These are phyloP conservation scores for Phytophthora citrophthora DNA, from an alignment of 352 stramenopile species.

Conservation along the genomic window DNA sequence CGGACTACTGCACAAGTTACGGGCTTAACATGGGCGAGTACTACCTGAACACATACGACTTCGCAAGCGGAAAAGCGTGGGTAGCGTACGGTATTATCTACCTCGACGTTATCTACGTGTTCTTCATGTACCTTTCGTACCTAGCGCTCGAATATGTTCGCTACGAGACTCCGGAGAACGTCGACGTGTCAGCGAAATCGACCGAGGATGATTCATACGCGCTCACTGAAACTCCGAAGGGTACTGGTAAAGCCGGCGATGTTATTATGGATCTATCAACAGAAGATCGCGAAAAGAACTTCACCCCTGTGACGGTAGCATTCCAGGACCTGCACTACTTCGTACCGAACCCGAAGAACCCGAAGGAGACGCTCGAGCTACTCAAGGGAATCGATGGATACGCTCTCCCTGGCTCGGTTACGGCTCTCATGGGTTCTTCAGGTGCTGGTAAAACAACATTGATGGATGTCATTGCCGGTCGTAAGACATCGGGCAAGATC, in stretches of 20 bases:
- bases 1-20: conserved; percentile 32
- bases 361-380: conserved; percentile 26
- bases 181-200: conserved; percentile 13
- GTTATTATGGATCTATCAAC: conserved; percentile 4
- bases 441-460: conserved; percentile 25
- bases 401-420: conserved; percentile 24
- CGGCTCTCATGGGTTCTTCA: conserved; percentile 17
- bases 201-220: conserved; percentile 3
- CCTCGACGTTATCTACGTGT: conserved; percentile 18
- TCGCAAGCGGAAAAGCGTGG: conserved; percentile 17
- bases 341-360: conserved; percentile 2
- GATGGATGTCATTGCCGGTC: conserved; percentile 15
- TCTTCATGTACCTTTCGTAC: conserved; percentile 28
- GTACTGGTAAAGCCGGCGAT: not conserved
- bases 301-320: conserved; percentile 20
- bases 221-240: conserved; percentile 12
- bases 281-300: conserved; percentile 15
- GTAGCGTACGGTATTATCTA: conserved; percentile 24
- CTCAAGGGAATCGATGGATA: conserved; percentile 47
- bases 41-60: conserved; percentile 18
- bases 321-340: conserved; percentile 33
- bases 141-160: conserved; percentile 18
- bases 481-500: conserved; percentile 2
- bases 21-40: conserved; percentile 45
- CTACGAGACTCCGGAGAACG: conserved; percentile 23